These are phyloP conservation scores for Esteya vermicola DNA, from an alignment of 2,329 filamentous ascomycete genomes.

Conservation along the genomic window DNA sequence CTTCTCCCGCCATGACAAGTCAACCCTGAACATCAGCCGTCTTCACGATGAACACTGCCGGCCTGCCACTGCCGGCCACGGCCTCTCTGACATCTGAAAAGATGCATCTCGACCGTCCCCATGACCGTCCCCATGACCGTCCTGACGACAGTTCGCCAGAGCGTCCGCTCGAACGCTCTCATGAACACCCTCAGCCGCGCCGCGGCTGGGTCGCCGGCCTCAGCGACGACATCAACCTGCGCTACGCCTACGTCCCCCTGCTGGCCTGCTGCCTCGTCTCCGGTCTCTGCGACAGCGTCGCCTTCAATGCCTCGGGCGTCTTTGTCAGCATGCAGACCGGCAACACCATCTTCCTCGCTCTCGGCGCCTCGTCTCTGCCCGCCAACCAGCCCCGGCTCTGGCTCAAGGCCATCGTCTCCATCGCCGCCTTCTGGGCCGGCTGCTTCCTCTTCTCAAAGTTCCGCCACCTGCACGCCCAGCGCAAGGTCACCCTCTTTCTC, in stretches of 20 bases:
- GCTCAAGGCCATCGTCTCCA: slow-evolving; percentile 59
- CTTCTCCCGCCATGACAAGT: no score
- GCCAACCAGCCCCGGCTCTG: slow-evolving; percentile 41
- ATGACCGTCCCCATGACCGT: no score
- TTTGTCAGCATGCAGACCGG: slow-evolving; percentile 80
- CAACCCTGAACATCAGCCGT: no score
- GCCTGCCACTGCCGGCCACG: no score
- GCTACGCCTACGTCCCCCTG: slow-evolving; percentile 47
- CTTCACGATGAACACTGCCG: no score
- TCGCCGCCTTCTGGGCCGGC: slow-evolving; percentile 56
- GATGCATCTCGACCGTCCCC: no score
- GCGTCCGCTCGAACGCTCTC: no score
- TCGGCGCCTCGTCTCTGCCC: slow-evolving; percentile 43
- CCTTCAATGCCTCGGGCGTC: slow-evolving; percentile 63
- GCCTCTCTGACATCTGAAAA: no score
- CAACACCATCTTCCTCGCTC: slow-evolving; percentile 67
- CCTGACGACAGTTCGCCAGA: no score
- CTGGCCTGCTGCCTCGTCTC: slow-evolving; percentile 64
- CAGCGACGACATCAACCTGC: slow-evolving; percentile 8
- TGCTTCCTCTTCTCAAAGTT: slow-evolving; percentile 58
- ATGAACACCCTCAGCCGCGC: no score
- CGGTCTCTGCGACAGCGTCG: slow-evolving; percentile 61
- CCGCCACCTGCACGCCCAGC: slow-evolving; percentile 47
- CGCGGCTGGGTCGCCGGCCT: no score
- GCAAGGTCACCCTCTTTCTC: slow-evolving; percentile 48